Conservation (phyloP, 2,329 filamentous ascomycete genomes). For the Juglanconis juglandina region DNA sequence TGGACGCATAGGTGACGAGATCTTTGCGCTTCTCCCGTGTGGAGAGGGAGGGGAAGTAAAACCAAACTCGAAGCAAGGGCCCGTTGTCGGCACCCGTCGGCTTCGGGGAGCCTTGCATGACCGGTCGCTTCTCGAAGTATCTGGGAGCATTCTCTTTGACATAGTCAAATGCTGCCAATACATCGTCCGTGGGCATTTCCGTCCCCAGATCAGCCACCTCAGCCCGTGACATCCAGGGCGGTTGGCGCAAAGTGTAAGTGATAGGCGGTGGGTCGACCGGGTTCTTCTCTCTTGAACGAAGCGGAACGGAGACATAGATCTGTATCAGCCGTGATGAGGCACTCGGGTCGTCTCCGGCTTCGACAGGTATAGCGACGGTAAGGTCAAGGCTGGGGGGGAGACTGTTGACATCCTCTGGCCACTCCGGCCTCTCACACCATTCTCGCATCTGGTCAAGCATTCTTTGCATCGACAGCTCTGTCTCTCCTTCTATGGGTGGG, state of each 20-base stretch:
- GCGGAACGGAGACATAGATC: slow-evolving; percentile 8
- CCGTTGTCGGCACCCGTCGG: background rate
- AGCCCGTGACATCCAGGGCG: slow-evolving; percentile 15
- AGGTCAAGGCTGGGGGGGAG: slow-evolving; percentile 6
- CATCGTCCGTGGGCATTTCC: slow-evolving; percentile 10
- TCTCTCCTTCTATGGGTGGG: background rate
- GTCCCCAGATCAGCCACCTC: slow-evolving; percentile 9
- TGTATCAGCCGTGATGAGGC: background rate
- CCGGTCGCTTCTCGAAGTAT: background rate
- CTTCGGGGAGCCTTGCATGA: background rate
- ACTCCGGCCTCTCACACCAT: slow-evolving; percentile 10
- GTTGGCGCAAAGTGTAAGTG: slow-evolving; percentile 11
- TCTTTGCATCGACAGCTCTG: background rate
- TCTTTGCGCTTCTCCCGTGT: slow-evolving; percentile 58
- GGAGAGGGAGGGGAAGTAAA: slow-evolving; percentile 60
- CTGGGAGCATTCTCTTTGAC: slow-evolving; percentile 2
- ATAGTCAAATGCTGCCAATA: slow-evolving; percentile 14
- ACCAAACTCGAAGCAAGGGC: slow-evolving; percentile 53
- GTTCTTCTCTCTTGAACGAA: background rate
- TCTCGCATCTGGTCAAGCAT: background rate
- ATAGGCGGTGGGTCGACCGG: slow-evolving; percentile 5
- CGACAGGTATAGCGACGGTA: slow-evolving; percentile 7
- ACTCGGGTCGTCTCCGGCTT: background rate
- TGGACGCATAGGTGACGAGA: slow-evolving; percentile 50
- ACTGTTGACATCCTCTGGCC: background rate